A percentile compares a stretch with the other conserved stretches of the same genome.
Conservation (phyloP, 306 rosid species). For the Cotoneaster glaucophyllus region DNA sequence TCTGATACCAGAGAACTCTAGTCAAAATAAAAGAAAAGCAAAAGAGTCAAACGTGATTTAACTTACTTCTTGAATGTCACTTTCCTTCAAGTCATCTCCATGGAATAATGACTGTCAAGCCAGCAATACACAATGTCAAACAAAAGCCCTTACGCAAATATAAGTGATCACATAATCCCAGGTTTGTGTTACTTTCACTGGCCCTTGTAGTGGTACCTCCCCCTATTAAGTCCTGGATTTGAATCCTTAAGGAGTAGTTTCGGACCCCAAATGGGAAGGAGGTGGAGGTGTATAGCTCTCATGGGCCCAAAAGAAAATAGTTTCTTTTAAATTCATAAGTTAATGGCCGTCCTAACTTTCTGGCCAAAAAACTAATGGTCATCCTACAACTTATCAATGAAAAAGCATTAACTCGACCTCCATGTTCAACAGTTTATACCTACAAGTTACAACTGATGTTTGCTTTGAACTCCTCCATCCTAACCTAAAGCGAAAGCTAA, state of each 20-base stretch:
- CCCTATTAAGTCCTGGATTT: not conserved
- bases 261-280: not conserved
- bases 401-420: not conserved
- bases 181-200: not conserved
- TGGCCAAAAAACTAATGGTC: not conserved
- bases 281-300: not conserved
- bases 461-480: not conserved
- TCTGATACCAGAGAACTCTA: not conserved
- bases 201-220: not conserved
- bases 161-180: not conserved
- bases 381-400: not conserved
- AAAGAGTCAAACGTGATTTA: not conserved
- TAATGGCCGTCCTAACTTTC: not conserved
- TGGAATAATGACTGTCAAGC: constrained; percentile 68
- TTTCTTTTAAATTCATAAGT: not conserved
- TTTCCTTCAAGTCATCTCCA: constrained; percentile 79
- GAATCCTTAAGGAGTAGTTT: not conserved
- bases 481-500: not conserved
- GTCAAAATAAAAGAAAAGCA: not conserved
- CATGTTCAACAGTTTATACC: not conserved
- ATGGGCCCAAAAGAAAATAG: not conserved
- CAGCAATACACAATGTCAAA: constrained; percentile 27
- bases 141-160: constrained; percentile 9
- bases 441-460: not conserved
- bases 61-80: constrained; percentile 81